Evolutionary conservation across 2,329 filamentous ascomycete genomes (phyloP).

Genomic region (Phialocephala subalpina): DNA sequence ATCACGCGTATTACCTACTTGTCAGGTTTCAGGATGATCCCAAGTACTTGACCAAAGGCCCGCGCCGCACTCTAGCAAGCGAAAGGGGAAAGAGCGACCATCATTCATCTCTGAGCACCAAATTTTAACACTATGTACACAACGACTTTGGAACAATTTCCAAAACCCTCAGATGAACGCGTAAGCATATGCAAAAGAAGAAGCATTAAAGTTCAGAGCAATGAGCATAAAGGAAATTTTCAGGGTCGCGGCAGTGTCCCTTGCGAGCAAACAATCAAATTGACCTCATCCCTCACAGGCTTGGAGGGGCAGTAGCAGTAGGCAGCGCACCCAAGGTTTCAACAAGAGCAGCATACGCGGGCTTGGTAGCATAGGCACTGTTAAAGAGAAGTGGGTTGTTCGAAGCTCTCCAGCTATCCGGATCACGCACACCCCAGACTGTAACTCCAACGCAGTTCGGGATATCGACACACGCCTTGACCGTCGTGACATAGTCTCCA

Average conservation of each 20-base stretch:
- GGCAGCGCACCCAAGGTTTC: conserved; percentile 27
- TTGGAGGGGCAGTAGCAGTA: conserved; percentile 2
- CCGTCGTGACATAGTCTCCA: conserved; percentile 34
- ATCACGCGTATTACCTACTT: too few species aligned
- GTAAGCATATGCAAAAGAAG: neutral
- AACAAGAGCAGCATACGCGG: conserved; percentile 53
- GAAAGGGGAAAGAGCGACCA: neutral
- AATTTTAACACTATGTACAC: neutral
- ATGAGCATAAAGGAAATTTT: neutral
- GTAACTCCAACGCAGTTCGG: conserved; percentile 45
- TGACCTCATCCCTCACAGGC: neutral
- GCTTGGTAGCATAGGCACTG: conserved; percentile 57
- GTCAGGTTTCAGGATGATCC: too few species aligned
- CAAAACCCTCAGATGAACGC: neutral
- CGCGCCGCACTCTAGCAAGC: neutral
- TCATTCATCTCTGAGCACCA: neutral
- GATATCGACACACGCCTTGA: conserved; percentile 42
- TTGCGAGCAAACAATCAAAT: neutral
- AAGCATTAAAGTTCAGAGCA: neutral
- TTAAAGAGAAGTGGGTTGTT: conserved; percentile 63
- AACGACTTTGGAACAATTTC: neutral
- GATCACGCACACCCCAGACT: conserved; percentile 53
- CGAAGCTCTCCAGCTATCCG: conserved; percentile 59
- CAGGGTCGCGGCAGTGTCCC: neutral
- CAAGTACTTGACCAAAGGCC: too few species aligned